Evolutionary conservation across 2,329 filamentous ascomycete genomes (phyloP), one percentile per base, ranked within the genome.

Genomic region (Cryphonectria parasitica): DNA sequence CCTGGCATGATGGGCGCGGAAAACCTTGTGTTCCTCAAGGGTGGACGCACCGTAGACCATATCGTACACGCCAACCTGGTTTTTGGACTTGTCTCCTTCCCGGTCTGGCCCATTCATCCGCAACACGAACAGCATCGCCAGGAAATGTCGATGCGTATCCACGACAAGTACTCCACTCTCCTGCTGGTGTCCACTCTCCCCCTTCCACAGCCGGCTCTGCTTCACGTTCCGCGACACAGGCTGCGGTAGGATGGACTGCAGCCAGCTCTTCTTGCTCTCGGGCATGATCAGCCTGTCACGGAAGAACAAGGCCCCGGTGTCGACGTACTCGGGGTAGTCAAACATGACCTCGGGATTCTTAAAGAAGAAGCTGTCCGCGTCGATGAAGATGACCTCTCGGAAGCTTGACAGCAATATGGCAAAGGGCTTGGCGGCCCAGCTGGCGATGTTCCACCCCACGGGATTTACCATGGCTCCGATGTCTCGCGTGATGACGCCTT

Each of bases 361-460:
- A 72, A 85, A 80, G 75, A 84, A 84, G 25, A 82, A 74, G 8
- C 79, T 79, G 70, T 84, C 83, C 0, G 83, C 83, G 69, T 84
- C 83, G 71, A 85, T 82, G 72, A 85, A 82, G 56, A 84, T 82
- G 67, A 80, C 80, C 74, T 85, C 82, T 6, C 82, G 81, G 75
- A 84, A 85, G 41, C 80, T 83, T 1, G 82, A 84, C 70, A 83
- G 74, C 6, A 85, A 75, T 36, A 84, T 83, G 0, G 83, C 83
- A 62, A 82, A 84, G 0, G 83, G 82, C 72, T 85, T 85, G 31
- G 80, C 81, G 0, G 83, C 83, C 82, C 82, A 84, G 6, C 83
- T 83, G 13, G 77, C 79, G 54, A 84, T 74, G 45, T 77, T 78
- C 83, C 83, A 85, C 28, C 82, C 82, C 31, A 77, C 75, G 52